Base-by-base conservation (phyloP, 768 basidiomycete genomes). In the Amanita thiersii region DNA sequence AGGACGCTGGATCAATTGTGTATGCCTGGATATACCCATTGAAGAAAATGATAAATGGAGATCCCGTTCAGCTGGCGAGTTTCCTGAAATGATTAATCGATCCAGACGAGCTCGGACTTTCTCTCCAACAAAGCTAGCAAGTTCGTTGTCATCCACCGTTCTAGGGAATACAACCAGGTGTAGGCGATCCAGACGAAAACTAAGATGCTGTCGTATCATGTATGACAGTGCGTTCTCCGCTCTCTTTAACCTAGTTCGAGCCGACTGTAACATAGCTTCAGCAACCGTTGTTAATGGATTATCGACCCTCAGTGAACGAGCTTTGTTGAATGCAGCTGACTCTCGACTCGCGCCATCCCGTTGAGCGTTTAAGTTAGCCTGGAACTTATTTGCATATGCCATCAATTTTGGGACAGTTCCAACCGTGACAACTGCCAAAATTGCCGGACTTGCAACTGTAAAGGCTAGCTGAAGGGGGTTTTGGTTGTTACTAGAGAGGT, bases 271-370 rank as follows among this genome's bases (percentile, higher is more conserved):
- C 77, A 90, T 86, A 21, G 87, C 85, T 47, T 85, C 78, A 1
- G 89, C 88, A n/a, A 91, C 86, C 9, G 83, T 77, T 1, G 86
- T 86, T 11, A 92, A 64, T 1, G 88, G 80, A 48, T 88, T 89
- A 38, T 81, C 81, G 5, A 84, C 84, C 52, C 76, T 81, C 4
- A 83, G 80, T 4, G 71, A 65, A n/a, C 75, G 75, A 10, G 78
- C 77, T n/a, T 73, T 70, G 17, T 82, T 70, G 68, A 86, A 92
- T 1, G 81, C 79, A 45, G 72, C 72, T 1, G 88, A 90, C 60
- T 89, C 86, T 28, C 78, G 70, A 47, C 77, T 79, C 2, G 90
- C 90, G 1, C 82, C 86, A 48, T 79, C 74, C 32, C 75, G 70
- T 56, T 92, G 88, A 4, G 72, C 65, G 28, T 81, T 75, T 20